Evolutionary conservation across 1,139 yeast genomes (phyloP), one percentile per base, ranked within the genome.

Genomic region (Arxiozyma bovina): DNA sequence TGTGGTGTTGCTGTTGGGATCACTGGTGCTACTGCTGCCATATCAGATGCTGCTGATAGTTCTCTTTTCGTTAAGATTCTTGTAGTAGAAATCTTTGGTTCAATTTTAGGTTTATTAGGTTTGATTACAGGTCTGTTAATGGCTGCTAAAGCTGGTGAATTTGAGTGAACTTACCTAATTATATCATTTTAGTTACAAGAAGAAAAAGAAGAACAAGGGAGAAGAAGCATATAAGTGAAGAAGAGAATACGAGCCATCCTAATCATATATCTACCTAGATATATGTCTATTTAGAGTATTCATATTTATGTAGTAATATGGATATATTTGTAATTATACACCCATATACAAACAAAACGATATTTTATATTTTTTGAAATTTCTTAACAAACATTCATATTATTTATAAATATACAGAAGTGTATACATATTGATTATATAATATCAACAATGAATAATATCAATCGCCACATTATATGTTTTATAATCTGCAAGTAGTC

Each of bases 1-100:
- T 94, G 99, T 78, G 99, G 99, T 73, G 78, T 94, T 58, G 93
- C 97, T 12, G 99, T 94, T 52, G 99, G 99, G 60, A 80, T 94
- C 58, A 93, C 99, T 23, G 99, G 99, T 51, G 85, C 98, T 30
- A 93, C 97, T 34, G 99, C 99, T 48, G 99, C 99, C 50, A 82
- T 94, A 59, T 83, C 96, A 52, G 99, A 94, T 74, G 99, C 99
- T 42, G 98, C 99, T 17, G 97, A 94, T 74, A 82, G 96, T 41
- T 81, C 96, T 4, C 78, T 94, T 61, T 94, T 94, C 68, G 99
- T 93, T 60, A 94, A 94, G 76, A 93, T 94, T 57, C 81, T 93
- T 65, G 99, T 93, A 60, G 87, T 93, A 65, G 99, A 93, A 76
- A 93, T 93, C 76, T 93, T 93, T 69, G 99, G 99, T 50, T 87